Evolutionary conservation across 2,329 filamentous ascomycete species (phyloP), one percentile per base, ranked within the genome.

Genomic region (Aspergillus jensenii): DNA sequence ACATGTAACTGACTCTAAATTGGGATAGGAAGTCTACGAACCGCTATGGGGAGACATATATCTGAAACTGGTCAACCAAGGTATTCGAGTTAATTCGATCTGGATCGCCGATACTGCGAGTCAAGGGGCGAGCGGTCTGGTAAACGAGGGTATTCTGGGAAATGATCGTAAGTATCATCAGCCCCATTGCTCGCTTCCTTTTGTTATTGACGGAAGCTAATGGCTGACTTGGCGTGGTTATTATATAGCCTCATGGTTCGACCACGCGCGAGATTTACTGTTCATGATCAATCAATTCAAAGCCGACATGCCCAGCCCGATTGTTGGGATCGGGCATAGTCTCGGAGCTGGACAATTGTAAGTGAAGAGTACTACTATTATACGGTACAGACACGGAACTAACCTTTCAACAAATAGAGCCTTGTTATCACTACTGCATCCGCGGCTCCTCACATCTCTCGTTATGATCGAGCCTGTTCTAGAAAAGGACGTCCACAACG

Each of bases 301-400:
- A 15, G 49, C 39, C n/a, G 76, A 87, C 56, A 90, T 91, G 81
- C 87, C 88, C 6, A 86, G 87, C 0, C 91, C 91, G 1, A 77
- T 96, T 15, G 76, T 96, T 61, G 91, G 89, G 54, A 73, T 96
- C 21, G 91, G 90, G n/a, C 92, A 96, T 75, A 93, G 90, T 62
- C 91, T 93, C 78, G 91, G 92, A 62, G 90, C 82, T 62, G 83
- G 82, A 70, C 83, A 88, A 59, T 79, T 95, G 62, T 72, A 58
- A 15, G 58, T 51, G 3, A 31, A 31, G 41, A 6, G 15, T 40
- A 7, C 37, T 40, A 7, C 37, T 14, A 40, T 40, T 2, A 15
- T 17, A n/a, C 2, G 27, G 9, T 31, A 31, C 9, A 4, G 9
- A 8, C 27, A 31, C 37, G 6, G 37, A 40, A 11, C 37, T 40